A percentile compares a stretch with the other conserved stretches of the same genome.
phyloP scores from a whole-genome alignment of 2,329 filamentous ascomycete species.

The Fusarium newnesense region DNA sequence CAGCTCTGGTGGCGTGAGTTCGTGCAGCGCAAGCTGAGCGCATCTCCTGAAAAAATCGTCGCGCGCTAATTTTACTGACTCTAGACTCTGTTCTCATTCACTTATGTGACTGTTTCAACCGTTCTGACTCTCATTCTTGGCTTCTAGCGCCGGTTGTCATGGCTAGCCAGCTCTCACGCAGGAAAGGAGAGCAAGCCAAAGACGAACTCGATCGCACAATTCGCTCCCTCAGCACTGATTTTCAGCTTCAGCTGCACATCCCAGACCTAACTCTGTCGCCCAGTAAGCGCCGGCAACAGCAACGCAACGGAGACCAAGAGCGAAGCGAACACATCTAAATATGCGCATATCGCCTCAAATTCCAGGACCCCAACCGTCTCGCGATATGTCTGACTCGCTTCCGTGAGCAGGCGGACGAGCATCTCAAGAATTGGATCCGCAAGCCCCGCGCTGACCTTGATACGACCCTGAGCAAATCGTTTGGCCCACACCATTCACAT shows the following conservation, averaged over 20 bases:
- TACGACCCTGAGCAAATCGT: conserved; percentile 24
- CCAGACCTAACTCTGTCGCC: conserved; percentile 42
- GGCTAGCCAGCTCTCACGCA: conserved; percentile 1
- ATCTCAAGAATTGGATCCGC: conserved; percentile 33
- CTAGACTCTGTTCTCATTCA: background rate
- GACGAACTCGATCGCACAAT: conserved; percentile 42
- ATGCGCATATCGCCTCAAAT: conserved; percentile 37
- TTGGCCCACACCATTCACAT: conserved; percentile 38
- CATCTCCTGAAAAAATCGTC: conserved; percentile 3
- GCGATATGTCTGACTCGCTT: conserved; percentile 40
- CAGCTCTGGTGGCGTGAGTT: background rate
- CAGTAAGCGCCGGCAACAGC: conserved; percentile 34
- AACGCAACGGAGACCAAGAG: conserved; percentile 37
- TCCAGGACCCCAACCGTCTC: conserved; percentile 25
- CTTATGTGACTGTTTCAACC: background rate
- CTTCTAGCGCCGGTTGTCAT: conserved; percentile 24
- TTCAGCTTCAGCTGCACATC: conserved; percentile 38
- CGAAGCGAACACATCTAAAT: conserved; percentile 39
- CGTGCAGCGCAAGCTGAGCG: background rate
- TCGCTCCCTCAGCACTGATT: conserved; percentile 42
- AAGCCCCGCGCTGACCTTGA: conserved; percentile 36
- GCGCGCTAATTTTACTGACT: background rate
- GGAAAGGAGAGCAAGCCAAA: conserved; percentile 13
- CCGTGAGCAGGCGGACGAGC: conserved; percentile 31
- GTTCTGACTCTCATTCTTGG: background rate